Evolutionary conservation across 2,329 filamentous ascomycete genomes (phyloP).

Genomic region (Aspergillus novofumigatus): DNA sequence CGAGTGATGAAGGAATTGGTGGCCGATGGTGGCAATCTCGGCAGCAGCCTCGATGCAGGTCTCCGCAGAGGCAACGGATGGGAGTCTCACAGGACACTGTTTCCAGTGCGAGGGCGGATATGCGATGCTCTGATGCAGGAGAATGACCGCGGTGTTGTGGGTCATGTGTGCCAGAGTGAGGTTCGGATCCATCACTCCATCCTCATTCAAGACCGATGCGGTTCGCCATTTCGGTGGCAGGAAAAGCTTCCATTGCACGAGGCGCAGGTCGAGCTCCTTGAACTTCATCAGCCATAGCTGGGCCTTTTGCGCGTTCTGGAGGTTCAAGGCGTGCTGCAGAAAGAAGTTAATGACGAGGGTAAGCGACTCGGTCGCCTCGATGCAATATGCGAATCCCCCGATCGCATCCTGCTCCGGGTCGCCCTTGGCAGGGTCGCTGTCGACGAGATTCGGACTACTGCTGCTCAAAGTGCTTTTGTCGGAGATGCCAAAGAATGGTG

Average conservation of each 20-base stretch:
- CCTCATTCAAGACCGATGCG: conserved; percentile 32
- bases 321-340: conserved; percentile 28
- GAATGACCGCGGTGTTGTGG: conserved; percentile 48
- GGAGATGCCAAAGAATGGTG: conserved; percentile 41
- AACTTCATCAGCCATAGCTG: conserved; percentile 32
- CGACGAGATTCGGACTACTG: too few relatives aligned
- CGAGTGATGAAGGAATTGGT: conserved; percentile 42
- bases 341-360: conserved; percentile 35
- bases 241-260: conserved; percentile 31
- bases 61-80: too few relatives aligned
- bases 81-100: too few relatives aligned
- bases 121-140: conserved; percentile 42
- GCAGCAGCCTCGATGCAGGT: conserved; percentile 27
- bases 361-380: conserved; percentile 31
- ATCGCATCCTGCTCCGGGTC: conserved; percentile 12
- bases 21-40: conserved; percentile 40
- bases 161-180: conserved; percentile 48
- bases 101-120: too few relatives aligned
- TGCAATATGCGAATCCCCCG: conserved; percentile 19
- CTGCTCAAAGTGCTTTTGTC: conserved; percentile 19
- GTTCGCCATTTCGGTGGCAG: conserved; percentile 28
- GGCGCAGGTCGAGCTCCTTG: conserved; percentile 25
- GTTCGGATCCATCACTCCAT: conserved; percentile 45
- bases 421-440: not conserved
- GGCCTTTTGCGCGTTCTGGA: conserved; percentile 24